phyloP scores from a whole-genome alignment of 371 early-diverging fungal species.

The Haplosporangium sp. region DNA sequence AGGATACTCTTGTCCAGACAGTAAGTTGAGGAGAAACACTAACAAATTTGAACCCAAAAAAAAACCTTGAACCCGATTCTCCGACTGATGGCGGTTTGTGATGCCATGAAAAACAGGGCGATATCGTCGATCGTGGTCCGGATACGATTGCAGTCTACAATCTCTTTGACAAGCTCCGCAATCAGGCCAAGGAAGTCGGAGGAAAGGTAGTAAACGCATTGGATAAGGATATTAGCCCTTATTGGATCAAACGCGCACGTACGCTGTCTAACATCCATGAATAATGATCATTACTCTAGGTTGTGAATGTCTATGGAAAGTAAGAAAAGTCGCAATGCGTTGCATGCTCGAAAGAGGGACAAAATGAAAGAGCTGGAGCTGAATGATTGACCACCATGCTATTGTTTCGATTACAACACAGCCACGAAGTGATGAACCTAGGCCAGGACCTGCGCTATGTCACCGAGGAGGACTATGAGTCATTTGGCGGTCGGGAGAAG shows the following conservation, averaged over 20 bases:
- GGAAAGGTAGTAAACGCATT: constrained; percentile 56
- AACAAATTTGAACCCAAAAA: no score
- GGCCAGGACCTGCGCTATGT: constrained; percentile 81
- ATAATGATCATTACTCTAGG: constrained; percentile 5
- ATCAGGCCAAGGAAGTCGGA: constrained; percentile 68
- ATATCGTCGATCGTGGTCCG: constrained; percentile 78
- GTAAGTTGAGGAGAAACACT: constrained; percentile 31
- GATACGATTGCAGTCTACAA: constrained; percentile 78
- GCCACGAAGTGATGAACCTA: constrained; percentile 85
- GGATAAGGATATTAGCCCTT: neutral
- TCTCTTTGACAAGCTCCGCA: constrained; percentile 65
- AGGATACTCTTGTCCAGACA: constrained; percentile 68
- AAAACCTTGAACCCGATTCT: no score
- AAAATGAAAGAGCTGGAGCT: neutral
- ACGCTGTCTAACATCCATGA: no score
- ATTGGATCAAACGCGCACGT: no score
- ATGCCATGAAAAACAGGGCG: constrained; percentile 60
- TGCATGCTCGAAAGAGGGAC: neutral
- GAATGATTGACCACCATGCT: neutral
- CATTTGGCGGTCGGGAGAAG: constrained; percentile 69
- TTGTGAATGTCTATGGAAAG: constrained; percentile 42
- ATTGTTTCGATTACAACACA: constrained; percentile 35
- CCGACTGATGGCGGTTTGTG: no score
- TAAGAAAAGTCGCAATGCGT: constrained; percentile 8
- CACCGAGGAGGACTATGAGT: constrained; percentile 65